Base-by-base conservation (phyloP, 768 basidiomycete species). In the Jaapia argillacea region DNA sequence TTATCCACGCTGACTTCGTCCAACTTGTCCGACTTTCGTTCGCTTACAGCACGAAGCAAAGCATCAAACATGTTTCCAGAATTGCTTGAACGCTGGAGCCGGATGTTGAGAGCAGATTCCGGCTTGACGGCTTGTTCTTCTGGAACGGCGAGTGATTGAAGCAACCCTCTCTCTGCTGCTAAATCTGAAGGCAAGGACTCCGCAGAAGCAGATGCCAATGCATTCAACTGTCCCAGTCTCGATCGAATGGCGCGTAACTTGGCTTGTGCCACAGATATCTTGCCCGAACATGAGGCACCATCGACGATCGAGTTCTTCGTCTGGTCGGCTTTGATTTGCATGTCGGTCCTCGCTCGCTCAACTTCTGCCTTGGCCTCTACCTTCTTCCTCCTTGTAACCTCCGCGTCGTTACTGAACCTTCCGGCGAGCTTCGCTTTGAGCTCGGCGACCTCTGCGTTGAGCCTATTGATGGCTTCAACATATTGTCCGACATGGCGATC, bases 401-500 rank as follows among this genome's bases (percentile, higher is more conserved):
- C 83, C 24, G 62, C 72, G 59, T 89, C 85, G 12, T 71, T 54
- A 37, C 63, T 65, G 44, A 74, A 66, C 64, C 84, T 84, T 2
- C 80, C 85, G 3, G 84, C 77, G 31, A 96, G 69, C 63, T 85
- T 87, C 40, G 79, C 78, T 63, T 93, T 92, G 50, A 97, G 77
- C 54, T 86, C 82, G 23, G 78, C 74, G 46, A 97, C 83, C 62
- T 92, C 84, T 28, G 70, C 61, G 51, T 90, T 86, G 49, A 94
- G 81, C 43, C 88, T 70, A 56, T 90, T 86, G 54, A 98, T 96
- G 42, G 90, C 89, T 60, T 90, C 87, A 37, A 96, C 87, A 55
- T 97, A 99, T 63, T 84, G 88, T 26, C 87, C 89, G 48, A 97
- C 93, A 57, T 97, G 90, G 13, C 93, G 77, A 54, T 94, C 84